Conservation (phyloP, 169 alveolate species). For the Babesia sp. region DNA sequence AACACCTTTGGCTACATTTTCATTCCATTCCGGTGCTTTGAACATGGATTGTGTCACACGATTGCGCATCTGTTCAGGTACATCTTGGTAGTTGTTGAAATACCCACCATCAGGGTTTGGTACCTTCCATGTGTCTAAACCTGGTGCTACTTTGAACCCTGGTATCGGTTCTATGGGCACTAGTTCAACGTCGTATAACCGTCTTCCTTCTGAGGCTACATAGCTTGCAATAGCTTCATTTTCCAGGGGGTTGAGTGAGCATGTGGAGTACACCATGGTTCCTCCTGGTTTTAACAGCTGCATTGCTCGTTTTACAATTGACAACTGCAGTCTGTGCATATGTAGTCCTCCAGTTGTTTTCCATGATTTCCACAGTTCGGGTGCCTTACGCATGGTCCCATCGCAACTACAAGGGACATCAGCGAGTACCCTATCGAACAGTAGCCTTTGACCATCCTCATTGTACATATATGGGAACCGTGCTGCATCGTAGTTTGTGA, state of each 20-base stretch:
- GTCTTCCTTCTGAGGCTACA: conserved; percentile 55
- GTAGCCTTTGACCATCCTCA: conserved; percentile 27
- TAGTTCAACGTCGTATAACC: conserved; percentile 56
- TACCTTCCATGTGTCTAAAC: conserved; percentile 69
- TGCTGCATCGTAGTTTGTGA: conserved; percentile 61
- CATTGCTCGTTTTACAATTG: conserved; percentile 88
- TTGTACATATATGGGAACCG: conserved; percentile 50
- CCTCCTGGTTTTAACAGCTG: conserved; percentile 73
- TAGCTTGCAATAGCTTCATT: conserved; percentile 85
- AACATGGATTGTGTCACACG: conserved; percentile 50
- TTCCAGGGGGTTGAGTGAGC: conserved; percentile 96
- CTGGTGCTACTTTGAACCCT: conserved; percentile 63
- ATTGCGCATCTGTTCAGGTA: conserved; percentile 68
- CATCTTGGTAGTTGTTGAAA: conserved; percentile 61
- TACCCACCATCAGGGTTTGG: conserved; percentile 64
- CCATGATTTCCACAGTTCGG: conserved; percentile 92
- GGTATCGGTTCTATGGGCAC: conserved; percentile 43
- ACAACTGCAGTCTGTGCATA: conserved; percentile 87
- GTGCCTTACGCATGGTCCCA: conserved; percentile 94
- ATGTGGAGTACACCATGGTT: conserved; percentile 90
- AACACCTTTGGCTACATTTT: conserved; percentile 64
- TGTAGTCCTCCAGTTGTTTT: conserved; percentile 88
- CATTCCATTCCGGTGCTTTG: conserved; percentile 49
- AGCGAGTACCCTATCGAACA: conserved; percentile 75
- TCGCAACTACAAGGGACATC: conserved; percentile 98